phyloP scores from a whole-genome alignment of 1,284 basidiomycete genomes.

The Moesziomyces aphidis region DNA sequence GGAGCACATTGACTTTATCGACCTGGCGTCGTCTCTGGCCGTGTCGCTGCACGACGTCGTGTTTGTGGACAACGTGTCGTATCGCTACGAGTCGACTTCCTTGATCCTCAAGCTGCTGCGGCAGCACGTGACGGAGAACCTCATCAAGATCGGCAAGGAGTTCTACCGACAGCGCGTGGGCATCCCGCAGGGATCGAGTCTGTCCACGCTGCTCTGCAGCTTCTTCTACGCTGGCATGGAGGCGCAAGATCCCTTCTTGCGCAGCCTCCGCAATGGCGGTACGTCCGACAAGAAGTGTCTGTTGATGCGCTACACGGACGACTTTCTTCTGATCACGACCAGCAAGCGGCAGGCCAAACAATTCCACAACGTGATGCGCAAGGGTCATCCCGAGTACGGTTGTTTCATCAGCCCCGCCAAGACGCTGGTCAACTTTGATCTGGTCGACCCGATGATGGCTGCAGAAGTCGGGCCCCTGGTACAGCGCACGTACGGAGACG shows the following conservation, averaged over 20 bases:
- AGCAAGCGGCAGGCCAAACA: slow-evolving; percentile 74
- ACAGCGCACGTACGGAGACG: slow-evolving; percentile 53
- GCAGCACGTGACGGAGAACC: slow-evolving; percentile 89
- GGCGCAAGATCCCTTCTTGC: slow-evolving; percentile 71
- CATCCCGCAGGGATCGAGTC: slow-evolving; percentile 93
- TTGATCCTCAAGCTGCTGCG: slow-evolving; percentile 80
- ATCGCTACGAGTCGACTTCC: slow-evolving; percentile 72
- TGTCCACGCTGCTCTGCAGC: slow-evolving; percentile 85
- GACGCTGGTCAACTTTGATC: slow-evolving; percentile 83
- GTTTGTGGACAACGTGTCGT: slow-evolving; percentile 84
- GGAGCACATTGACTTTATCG: slow-evolving; percentile 79
- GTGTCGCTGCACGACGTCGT: slow-evolving; percentile 79
- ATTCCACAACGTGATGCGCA: slow-evolving; percentile 84
- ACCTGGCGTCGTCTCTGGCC: slow-evolving; percentile 71
- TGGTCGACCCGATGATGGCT: slow-evolving; percentile 74
- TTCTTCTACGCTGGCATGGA: slow-evolving; percentile 92
- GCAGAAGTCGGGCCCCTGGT: slow-evolving; percentile 26
- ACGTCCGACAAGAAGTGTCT: slow-evolving; percentile 5
- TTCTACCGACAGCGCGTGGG: slow-evolving; percentile 89
- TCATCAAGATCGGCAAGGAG: slow-evolving; percentile 76
- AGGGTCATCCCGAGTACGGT: slow-evolving; percentile 83
- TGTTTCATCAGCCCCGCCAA: slow-evolving; percentile 90
- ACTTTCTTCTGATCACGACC: slow-evolving; percentile 90
- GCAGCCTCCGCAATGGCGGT: slow-evolving; percentile 71
- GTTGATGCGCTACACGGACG: slow-evolving; percentile 84